Percentiles rank a stretch among this genome's conserved stretches.
Evolutionary conservation across 805 yeast species (phyloP).

Genomic region (Yamadazyma insecticola): DNA sequence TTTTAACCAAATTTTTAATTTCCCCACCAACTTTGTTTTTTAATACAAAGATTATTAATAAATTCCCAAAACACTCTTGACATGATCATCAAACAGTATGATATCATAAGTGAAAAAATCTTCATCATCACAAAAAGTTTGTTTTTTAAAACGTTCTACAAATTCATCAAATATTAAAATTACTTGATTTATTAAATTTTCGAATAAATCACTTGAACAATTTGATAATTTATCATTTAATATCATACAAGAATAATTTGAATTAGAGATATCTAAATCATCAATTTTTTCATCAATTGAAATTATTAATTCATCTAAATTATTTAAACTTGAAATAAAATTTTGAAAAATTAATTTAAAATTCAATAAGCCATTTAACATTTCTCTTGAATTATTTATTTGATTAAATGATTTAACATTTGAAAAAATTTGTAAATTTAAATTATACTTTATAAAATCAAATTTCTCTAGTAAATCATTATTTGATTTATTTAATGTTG

Average conservation of each 20-base stretch:
- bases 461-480: not conserved
- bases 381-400: slow-evolving; percentile 9
- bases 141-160: slow-evolving; percentile 1
- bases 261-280: not conserved
- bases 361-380: slow-evolving; percentile 9
- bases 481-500: slow-evolving; percentile 3
- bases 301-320: slow-evolving; percentile 7
- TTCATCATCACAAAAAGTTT: not conserved
- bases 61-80: no score
- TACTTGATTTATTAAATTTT: slow-evolving; percentile 1
- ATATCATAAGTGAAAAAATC: slow-evolving; percentile 9
- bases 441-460: slow-evolving; percentile 3
- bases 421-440: slow-evolving; percentile 9
- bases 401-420: slow-evolving; percentile 8
- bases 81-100: slow-evolving; percentile 11
- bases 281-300: slow-evolving; percentile 11
- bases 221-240: slow-evolving; percentile 2
- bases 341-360: slow-evolving; percentile 6
- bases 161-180: slow-evolving; percentile 9
- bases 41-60: no score
- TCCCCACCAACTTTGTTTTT: no score
- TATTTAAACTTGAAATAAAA: slow-evolving; percentile 3
- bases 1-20: no score
- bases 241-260: slow-evolving; percentile 1
- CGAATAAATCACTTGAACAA: slow-evolving; percentile 4